Conservation (phyloP, 192 early-diverging fungal species). For the Linnemannia zychae region DNA sequence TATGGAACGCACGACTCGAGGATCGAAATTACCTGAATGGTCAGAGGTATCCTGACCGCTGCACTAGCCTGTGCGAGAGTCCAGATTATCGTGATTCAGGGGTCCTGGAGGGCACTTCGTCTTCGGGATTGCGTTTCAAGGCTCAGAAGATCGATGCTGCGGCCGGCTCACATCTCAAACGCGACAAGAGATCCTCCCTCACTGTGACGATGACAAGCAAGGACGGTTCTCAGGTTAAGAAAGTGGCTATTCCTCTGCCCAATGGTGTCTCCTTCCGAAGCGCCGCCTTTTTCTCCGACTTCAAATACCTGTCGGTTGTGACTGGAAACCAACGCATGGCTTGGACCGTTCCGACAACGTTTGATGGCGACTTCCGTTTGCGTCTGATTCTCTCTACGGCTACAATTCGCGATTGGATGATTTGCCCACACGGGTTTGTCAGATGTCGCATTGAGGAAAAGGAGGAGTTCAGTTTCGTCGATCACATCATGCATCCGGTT, state of each 20-base stretch:
- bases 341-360: conserved; percentile 9
- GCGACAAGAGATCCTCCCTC: background rate
- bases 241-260: background rate
- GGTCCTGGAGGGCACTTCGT: background rate
- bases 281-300: background rate
- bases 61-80: background rate
- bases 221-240: background rate
- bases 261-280: background rate
- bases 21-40: background rate
- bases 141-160: background rate
- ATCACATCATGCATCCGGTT: background rate
- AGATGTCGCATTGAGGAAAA: background rate
- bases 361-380: conserved; percentile 11
- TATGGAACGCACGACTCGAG: background rate
- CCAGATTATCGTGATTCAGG: background rate
- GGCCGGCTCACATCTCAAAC: background rate
- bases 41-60: background rate
- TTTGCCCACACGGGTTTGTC: background rate
- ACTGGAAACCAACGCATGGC: background rate
- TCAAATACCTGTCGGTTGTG: background rate
- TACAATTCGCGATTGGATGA: background rate
- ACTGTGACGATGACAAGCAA: background rate
- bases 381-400: background rate
- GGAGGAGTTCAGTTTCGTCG: background rate
- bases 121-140: background rate